phyloP scores from a whole-genome alignment of 148 eudicot species.

The Talinum fruticosum region DNA sequence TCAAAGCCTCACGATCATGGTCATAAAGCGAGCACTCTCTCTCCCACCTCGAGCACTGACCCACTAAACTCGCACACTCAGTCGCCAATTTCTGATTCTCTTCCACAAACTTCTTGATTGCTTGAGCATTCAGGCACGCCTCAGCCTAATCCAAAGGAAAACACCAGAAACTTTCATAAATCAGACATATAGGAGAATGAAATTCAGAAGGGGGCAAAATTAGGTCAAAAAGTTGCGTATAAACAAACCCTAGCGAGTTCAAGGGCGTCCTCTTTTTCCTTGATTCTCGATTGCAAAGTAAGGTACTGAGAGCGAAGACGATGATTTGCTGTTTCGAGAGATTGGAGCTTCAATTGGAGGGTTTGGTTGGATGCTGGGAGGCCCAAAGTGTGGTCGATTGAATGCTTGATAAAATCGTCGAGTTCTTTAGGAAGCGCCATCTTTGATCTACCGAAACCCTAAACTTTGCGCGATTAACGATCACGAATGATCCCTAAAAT shows the following conservation, averaged over 20 bases:
- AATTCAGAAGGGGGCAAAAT: neutral
- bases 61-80: conserved; percentile 64
- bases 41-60: conserved; percentile 64
- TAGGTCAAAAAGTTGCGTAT: neutral
- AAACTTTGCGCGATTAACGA: neutral
- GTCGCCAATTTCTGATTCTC: conserved; percentile 76
- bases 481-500: neutral
- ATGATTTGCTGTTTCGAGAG: conserved; percentile 42
- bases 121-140: conserved; percentile 78
- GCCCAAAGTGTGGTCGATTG: conserved; percentile 59
- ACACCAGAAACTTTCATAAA: neutral
- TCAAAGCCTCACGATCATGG: conserved; percentile 77
- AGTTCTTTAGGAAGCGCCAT: conserved; percentile 68
- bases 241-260: conserved; percentile 72
- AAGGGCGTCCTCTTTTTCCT: conserved; percentile 54
- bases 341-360: conserved; percentile 54
- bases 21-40: conserved; percentile 77
- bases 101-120: conserved; percentile 81
- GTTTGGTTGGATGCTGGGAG: conserved; percentile 54
- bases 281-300: conserved; percentile 37
- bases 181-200: neutral
- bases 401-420: conserved; percentile 60
- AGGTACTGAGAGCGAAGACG: conserved; percentile 59
- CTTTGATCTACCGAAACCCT: conserved; percentile 24
- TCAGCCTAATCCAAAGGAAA: conserved; percentile 51